These are phyloP conservation scores for barrel medic (Medicago truncatula) DNA, from an alignment of 306 rosid species.

Conservation along the genomic window MtrunA17r5.0-ANR NC_053049.1:14881001-14881500, in stretches of 20 bases:
- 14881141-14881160: constrained; percentile 47
- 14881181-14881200: no score
- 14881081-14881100: constrained; percentile 58
- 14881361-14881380: no score
- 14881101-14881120: constrained; percentile 64
- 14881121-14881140: constrained; percentile 54
- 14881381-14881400: no score
- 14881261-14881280: no score
- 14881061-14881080: constrained; percentile 63
- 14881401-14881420: neutral
- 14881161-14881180: neutral
- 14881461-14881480: neutral
- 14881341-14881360: no score
- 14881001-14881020: constrained; percentile 65
- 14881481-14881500: no score
- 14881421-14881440: neutral
- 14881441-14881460: neutral
- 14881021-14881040: constrained; percentile 53
- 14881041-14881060: constrained; percentile 51
- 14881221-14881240: no score
- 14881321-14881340: no score
- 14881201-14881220: no score
- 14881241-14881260: no score
- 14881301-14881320: no score
- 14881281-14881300: no score